Evolutionary conservation across 2,329 filamentous ascomycete species (phyloP).

Genomic region (Hypomyces rosellus): DNA sequence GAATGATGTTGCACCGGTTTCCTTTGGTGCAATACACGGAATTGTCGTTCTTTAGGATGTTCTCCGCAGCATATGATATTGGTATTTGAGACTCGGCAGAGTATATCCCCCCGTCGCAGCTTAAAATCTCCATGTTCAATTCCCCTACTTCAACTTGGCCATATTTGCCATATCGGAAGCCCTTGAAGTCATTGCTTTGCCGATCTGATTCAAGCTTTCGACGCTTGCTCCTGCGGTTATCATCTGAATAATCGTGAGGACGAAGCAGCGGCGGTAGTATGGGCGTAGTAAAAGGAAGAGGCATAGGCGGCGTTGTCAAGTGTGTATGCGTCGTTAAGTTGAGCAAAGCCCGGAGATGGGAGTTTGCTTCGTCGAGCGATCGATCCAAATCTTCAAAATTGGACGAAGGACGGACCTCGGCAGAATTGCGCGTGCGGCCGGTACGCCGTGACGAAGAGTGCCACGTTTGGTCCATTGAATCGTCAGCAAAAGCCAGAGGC

Average conservation of each 20-base stretch:
- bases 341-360: slow-evolving; percentile 38
- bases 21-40: slow-evolving; percentile 87
- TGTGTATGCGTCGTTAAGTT: slow-evolving; percentile 30
- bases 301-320: slow-evolving; percentile 23
- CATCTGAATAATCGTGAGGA: slow-evolving; percentile 36
- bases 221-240: slow-evolving; percentile 55
- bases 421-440: slow-evolving; percentile 20
- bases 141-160: slow-evolving; percentile 81
- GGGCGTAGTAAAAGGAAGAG: slow-evolving; percentile 14
- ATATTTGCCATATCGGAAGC: slow-evolving; percentile 75
- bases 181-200: slow-evolving; percentile 40
- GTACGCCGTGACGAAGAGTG: slow-evolving; percentile 18
- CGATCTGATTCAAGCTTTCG: slow-evolving; percentile 64
- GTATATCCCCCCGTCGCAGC: slow-evolving; percentile 76
- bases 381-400: slow-evolving; percentile 33
- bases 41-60: slow-evolving; percentile 74
- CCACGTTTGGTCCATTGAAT: slow-evolving; percentile 22
- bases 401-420: slow-evolving; percentile 17
- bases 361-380: slow-evolving; percentile 36
- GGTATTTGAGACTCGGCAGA: slow-evolving; percentile 46
- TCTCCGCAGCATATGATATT: slow-evolving; percentile 59
- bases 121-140: slow-evolving; percentile 79
- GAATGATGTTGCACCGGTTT: slow-evolving; percentile 79
- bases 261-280: slow-evolving; percentile 29
- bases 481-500: slow-evolving; percentile 19